Base-by-base conservation (phyloP, 2,329 filamentous ascomycete genomes). In the Colletotrichum lentis region DNA sequence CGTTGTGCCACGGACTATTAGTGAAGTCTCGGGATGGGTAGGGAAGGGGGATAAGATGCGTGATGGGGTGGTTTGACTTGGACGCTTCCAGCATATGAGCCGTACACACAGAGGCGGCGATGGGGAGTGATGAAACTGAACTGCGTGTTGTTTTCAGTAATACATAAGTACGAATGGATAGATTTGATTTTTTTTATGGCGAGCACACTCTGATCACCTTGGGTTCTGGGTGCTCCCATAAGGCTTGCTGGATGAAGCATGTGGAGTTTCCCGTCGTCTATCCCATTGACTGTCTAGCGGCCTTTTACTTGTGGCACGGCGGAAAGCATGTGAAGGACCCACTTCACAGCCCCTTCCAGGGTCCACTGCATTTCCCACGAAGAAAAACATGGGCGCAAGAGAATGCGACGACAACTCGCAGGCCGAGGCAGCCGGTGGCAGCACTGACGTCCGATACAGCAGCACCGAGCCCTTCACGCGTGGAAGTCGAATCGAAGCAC, bases 161-260 rank as follows among this genome's bases (percentile, higher is more conserved):
- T 69, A 69, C 55, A 66, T 50, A 61, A 47, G 24, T 60, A 31
- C 44, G 55, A 69, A 66, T 69, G 62, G 61, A 69, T 69, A 69
- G 62, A 69, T 44, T 56, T 61, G 49, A 52, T 37, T 44, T 56
- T 56, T 37, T 44, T 56, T 56, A 39, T 64, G n/a, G 18, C 27
- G 20, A 53, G 11, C 12, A 4, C 31, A 37, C 11, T 22, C 11
- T 16, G 50, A 11, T 16, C 27, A 5, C 2, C 18, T 10, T 37
- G 31, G n/a, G 18, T n/a, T 35, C 6, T 5, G 2, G 16, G 16
- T 53, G 31, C 12, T 20, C 18, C 8, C 35, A 5, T n/a, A 41
- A 14, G 49, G 27, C 49, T 37, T 53, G 49, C 3, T 12, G 27
- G n/a, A 3, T 52, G 12, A 12, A 14, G n/a, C 12, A 6, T 3